Percentiles rank a stretch among this genome's conserved stretches.
phyloP scores from a whole-genome alignment of 164 flowering plant genomes.

The Vitis rotundifolia region DNA sequence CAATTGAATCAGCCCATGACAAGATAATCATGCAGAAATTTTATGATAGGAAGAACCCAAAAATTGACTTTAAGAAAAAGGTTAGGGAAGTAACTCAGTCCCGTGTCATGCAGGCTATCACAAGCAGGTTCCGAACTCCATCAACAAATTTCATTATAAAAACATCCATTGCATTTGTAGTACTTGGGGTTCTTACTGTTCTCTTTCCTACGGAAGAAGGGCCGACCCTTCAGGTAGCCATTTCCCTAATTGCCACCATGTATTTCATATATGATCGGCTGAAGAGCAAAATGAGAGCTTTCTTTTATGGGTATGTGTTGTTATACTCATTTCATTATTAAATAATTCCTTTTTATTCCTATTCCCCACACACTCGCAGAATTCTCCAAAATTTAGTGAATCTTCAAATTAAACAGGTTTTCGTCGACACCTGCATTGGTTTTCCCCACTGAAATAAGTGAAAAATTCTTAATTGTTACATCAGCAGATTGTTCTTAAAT shows the following conservation, averaged over 20 bases:
- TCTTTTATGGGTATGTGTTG: conserved; percentile 75
- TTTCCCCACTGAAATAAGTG: too few relatives aligned
- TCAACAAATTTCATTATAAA: conserved; percentile 60
- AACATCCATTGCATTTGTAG: conserved; percentile 60
- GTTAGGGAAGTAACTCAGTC: conserved; percentile 73
- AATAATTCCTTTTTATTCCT: not conserved
- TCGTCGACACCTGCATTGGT: too few relatives aligned
- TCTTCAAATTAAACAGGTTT: too few relatives aligned
- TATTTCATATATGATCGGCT: conserved; percentile 79
- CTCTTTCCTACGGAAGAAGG: conserved; percentile 96
- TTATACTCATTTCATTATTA: not conserved
- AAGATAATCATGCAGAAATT: conserved; percentile 95
- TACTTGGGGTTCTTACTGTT: conserved; percentile 81
- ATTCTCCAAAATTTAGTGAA: not conserved
- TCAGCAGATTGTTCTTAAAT: not conserved
- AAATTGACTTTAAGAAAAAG: conserved; percentile 81
- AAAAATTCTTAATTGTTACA: not conserved
- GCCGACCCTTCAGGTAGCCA: conserved; percentile 92
- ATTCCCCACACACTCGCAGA: not conserved
- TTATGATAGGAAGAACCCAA: conserved; percentile 82
- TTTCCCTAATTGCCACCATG: conserved; percentile 71
- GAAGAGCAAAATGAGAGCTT: conserved; percentile 68
- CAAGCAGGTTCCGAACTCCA: conserved; percentile 77
- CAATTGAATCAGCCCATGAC: conserved; percentile 97
- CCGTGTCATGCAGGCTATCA: conserved; percentile 60